phyloP scores from a whole-genome alignment of 148 eudicot species.

The Cornus suecica region DNA sequence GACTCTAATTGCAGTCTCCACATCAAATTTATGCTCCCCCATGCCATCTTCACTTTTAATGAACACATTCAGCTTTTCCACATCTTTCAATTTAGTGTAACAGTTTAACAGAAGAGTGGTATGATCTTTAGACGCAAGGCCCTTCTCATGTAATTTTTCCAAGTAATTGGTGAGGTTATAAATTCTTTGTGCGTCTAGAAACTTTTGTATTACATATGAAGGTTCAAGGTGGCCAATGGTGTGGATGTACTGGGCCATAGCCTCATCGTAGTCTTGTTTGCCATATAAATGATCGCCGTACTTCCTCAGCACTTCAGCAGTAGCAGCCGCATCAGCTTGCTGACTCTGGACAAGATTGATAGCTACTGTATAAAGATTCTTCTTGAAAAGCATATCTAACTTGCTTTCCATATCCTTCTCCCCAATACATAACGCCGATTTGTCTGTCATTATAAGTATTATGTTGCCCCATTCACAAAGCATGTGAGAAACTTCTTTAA shows the following conservation, averaged over 20 bases:
- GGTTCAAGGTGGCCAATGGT: slow-evolving; percentile 97
- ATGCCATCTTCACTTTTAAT: slow-evolving; percentile 86
- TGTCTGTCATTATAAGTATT: slow-evolving; percentile 78
- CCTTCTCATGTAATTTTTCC: slow-evolving; percentile 94
- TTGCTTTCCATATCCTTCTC: slow-evolving; percentile 99
- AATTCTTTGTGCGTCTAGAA: slow-evolving; percentile 97
- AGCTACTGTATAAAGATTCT: slow-evolving; percentile 93
- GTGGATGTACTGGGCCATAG: slow-evolving; percentile 92
- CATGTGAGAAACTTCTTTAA: slow-evolving; percentile 85
- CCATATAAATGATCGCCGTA: slow-evolving; percentile 93
- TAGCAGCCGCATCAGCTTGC: slow-evolving; percentile 99
- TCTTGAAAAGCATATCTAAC: slow-evolving; percentile 91
- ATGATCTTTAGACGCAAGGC: slow-evolving; percentile 92
- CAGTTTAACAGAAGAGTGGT: slow-evolving; percentile 93
- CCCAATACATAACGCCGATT: slow-evolving; percentile 76
- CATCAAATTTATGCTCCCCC: slow-evolving; percentile 87
- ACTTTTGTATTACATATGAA: slow-evolving; percentile 94
- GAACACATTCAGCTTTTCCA: slow-evolving; percentile 77
- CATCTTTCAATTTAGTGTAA: slow-evolving; percentile 95
- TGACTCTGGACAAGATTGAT: slow-evolving; percentile 94
- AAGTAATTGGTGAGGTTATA: slow-evolving; percentile 90
- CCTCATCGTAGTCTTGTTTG: slow-evolving; percentile 88
- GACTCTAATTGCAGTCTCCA: slow-evolving; percentile 94
- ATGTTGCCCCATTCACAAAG: slow-evolving; percentile 99
- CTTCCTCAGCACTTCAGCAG: slow-evolving; percentile 96